Percentiles rank a stretch among this genome's conserved stretches.
phyloP scores from a whole-genome alignment of 257 asterid species.

The Mentha longifolia region DNA sequence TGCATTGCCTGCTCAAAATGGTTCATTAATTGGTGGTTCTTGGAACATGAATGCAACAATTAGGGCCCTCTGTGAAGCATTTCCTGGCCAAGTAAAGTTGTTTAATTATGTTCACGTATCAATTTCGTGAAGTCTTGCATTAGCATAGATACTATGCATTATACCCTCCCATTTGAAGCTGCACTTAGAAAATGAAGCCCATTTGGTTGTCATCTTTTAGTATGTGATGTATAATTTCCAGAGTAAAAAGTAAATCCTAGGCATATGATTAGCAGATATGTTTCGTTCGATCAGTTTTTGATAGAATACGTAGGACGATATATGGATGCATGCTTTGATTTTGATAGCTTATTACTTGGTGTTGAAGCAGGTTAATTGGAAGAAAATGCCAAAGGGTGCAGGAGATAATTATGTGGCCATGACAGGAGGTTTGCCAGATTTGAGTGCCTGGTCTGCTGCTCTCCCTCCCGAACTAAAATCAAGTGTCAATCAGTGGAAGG shows the following conservation, averaged over 20 bases:
- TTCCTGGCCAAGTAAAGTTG: constrained; percentile 64
- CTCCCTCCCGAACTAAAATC: constrained; percentile 55
- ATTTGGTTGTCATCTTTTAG: not conserved
- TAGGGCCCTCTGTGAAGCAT: constrained; percentile 64
- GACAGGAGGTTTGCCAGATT: constrained; percentile 69
- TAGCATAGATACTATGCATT: not conserved
- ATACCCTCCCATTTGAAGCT: not conserved
- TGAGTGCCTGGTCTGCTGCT: constrained; percentile 58
- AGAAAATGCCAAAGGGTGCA: constrained; percentile 49
- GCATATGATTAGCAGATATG: too few relatives aligned
- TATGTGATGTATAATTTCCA: not conserved
- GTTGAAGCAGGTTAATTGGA: constrained; percentile 54
- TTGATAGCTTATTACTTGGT: too few relatives aligned
- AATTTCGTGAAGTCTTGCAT: not conserved
- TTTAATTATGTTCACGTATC: not conserved
- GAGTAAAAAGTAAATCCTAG: too few relatives aligned
- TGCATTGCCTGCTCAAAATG: constrained; percentile 26
- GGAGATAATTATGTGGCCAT: constrained; percentile 78
- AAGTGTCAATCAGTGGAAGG: constrained; percentile 53
- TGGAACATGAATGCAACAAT: constrained; percentile 64
- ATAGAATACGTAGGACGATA: too few relatives aligned
- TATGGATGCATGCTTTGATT: too few relatives aligned
- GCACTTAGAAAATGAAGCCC: not conserved
- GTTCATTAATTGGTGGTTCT: constrained; percentile 28
- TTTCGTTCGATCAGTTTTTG: too few relatives aligned